Evolutionary conservation across 331 rosid species (phyloP), one percentile per base, ranked within the genome.

Genomic region (Stylosanthes scabra): DNA sequence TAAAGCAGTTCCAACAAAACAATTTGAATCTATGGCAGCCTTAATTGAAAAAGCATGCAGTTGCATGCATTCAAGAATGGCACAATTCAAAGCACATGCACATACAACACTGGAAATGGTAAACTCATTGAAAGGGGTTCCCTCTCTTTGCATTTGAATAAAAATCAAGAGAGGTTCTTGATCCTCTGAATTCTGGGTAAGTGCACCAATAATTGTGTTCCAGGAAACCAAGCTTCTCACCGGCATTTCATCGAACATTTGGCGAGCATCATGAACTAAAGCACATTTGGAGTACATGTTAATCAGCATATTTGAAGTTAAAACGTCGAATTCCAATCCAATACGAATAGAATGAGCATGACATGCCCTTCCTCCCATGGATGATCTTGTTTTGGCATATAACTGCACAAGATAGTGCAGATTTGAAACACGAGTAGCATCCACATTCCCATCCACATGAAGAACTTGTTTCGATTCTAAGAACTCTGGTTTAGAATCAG

Each of bases 101-200:
- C 96, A 90, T 1, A 91, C 80, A 79, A 94, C 88, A 78, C 97
- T 89, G 2, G 99, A 91, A 81, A 94, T 49, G 13, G 97, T 90
- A 84, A 89, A 91, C 74, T 88, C 97, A 68, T 87, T 90, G 49
- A 74, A 82, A 9, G 71, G 61, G 49, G 75, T 79, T 81, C 91
- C 89, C 77, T 85, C 89, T 83, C 97, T 85, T 75, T 67, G 82
- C 97, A 94, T 88, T 65, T 84, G 68, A 77, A 81, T 61, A 34
- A 88, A 84, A 57, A 93, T 82, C 6, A 59, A 54, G 69, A 93
- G 86, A 63, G 94, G 95, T 82, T 89, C 87, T 46, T 75, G 60
- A 54, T 84, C 88, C 76, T 86, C 72, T 11, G 84, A 88, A 71
- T 71, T 82, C 66, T 71, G 87, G 50, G 89, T 74, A 57, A 89